Conservation (phyloP, 1,284 basidiomycete genomes). For the Melampsora americana region DNA sequence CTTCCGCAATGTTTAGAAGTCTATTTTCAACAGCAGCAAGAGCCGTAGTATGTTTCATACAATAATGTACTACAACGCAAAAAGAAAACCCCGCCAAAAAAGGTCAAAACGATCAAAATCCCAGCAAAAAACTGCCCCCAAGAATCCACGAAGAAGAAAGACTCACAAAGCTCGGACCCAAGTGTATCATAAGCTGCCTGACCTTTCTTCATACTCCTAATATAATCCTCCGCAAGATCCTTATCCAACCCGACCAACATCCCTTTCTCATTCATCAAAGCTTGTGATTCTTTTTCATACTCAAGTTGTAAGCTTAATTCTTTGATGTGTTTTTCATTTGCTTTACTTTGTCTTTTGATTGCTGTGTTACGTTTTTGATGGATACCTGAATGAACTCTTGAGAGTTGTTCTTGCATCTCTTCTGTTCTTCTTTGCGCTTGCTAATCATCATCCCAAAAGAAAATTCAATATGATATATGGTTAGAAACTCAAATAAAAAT, state of each 20-base stretch:
- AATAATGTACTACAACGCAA: conserved; percentile 10
- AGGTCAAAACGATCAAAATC: no score
- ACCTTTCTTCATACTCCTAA: conserved; percentile 32
- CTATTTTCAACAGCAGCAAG: conserved; percentile 27
- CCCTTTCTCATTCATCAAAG: conserved; percentile 7
- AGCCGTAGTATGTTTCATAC: conserved; percentile 32
- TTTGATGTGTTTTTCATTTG: conserved; percentile 11
- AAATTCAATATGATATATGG: no score
- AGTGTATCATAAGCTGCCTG: conserved; percentile 31
- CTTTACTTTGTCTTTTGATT: conserved; percentile 18
- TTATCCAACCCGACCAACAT: conserved; percentile 7
- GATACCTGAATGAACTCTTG: conserved; percentile 22
- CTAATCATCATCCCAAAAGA: no score
- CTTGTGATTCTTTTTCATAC: conserved; percentile 32
- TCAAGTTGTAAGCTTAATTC: conserved; percentile 3
- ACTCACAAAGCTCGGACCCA: conserved; percentile 35
- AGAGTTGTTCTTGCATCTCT: conserved; percentile 22
- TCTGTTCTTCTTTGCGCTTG: conserved; percentile 37
- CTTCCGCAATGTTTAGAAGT: not conserved
- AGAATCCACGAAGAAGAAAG: not conserved
- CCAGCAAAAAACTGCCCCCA: no score
- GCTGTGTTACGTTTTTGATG: conserved; percentile 27
- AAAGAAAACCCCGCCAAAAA: not conserved
- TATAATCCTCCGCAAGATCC: conserved; percentile 26
- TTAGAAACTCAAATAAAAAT: no score